Conservation (phyloP, 169 alveolate species). For the Eimeria falciformis region DNA sequence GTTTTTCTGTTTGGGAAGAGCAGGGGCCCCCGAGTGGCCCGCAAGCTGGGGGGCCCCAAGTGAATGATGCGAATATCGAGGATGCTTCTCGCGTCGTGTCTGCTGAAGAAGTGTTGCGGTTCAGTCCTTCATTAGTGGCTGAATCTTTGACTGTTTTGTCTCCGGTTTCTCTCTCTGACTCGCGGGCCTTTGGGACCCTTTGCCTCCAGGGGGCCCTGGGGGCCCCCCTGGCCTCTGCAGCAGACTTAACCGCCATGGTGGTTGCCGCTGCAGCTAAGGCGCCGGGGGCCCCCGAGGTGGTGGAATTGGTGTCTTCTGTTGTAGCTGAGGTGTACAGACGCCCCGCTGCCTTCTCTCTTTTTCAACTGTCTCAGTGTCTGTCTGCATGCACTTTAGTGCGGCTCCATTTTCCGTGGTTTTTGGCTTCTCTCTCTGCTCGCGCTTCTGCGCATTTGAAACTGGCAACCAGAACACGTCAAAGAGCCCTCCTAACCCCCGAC, state of each 20-base stretch:
- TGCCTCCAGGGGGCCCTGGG: slow-evolving; percentile 20
- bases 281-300: neutral
- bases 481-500: slow-evolving; percentile 41
- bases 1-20: too few species aligned
- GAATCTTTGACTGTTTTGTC: slow-evolving; percentile 31
- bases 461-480: slow-evolving; percentile 47
- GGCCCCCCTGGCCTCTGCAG: slow-evolving; percentile 27
- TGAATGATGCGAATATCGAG: too few species aligned
- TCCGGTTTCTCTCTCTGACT: neutral
- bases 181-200: neutral
- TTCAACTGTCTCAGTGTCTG: neutral
- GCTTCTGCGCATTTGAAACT: slow-evolving; percentile 51
- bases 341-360: slow-evolving; percentile 22
- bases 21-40: too few species aligned
- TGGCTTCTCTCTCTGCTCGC: slow-evolving; percentile 7
- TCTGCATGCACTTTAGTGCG: slow-evolving; percentile 15
- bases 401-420: slow-evolving; percentile 55
- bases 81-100: too few species aligned
- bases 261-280: slow-evolving; percentile 25
- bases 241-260: neutral
- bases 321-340: neutral
- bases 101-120: neutral
- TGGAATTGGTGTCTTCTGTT: slow-evolving; percentile 24
- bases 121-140: neutral
- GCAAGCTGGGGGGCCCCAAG: too few species aligned